These are phyloP conservation scores for Spizellomyces punctatus DNA, from an alignment of 192 early-diverging fungal genomes.

Conservation along the genomic window DNA sequence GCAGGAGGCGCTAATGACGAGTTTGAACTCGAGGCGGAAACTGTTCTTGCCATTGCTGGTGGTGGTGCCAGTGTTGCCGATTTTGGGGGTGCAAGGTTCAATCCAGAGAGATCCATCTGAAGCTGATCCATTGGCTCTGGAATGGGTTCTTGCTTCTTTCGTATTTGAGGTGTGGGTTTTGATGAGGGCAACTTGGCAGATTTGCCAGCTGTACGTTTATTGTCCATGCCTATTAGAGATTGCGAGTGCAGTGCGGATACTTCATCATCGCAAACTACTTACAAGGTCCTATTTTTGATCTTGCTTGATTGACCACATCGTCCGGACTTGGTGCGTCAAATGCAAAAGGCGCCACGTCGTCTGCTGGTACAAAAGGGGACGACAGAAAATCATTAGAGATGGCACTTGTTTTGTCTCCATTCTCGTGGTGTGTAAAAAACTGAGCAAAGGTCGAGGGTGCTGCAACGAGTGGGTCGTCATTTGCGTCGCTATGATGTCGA, in stretches of 20 bases:
- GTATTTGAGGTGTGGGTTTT: background rate
- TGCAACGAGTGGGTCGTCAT: slow-evolving; percentile 4
- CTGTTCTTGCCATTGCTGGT: background rate
- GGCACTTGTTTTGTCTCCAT: background rate
- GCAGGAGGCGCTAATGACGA: slow-evolving; percentile 12
- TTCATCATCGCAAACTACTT: background rate
- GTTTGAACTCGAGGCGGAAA: slow-evolving; percentile 2
- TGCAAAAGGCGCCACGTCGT: slow-evolving; percentile 48
- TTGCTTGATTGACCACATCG: slow-evolving; percentile 71
- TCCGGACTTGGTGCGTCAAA: slow-evolving; percentile 86
- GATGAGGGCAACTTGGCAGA: slow-evolving; percentile 54
- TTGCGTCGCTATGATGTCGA: background rate
- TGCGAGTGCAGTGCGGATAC: too few species aligned
- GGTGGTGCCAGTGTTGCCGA: slow-evolving; percentile 3
- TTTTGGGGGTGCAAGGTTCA: slow-evolving; percentile 3
- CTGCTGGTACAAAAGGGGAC: slow-evolving; percentile 5
- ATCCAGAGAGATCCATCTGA: slow-evolving; percentile 14
- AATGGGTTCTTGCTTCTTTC: background rate
- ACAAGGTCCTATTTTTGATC: slow-evolving; percentile 23
- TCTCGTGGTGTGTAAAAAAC: slow-evolving; percentile 9
- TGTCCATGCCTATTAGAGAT: too few species aligned
- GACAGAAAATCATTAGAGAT: background rate
- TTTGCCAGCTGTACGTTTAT: too few species aligned
- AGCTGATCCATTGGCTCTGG: slow-evolving; percentile 13
- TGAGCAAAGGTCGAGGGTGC: slow-evolving; percentile 32